Evolutionary conservation across 805 yeast genomes (phyloP).

Genomic region (Hanseniaspora mollemarum): DNA sequence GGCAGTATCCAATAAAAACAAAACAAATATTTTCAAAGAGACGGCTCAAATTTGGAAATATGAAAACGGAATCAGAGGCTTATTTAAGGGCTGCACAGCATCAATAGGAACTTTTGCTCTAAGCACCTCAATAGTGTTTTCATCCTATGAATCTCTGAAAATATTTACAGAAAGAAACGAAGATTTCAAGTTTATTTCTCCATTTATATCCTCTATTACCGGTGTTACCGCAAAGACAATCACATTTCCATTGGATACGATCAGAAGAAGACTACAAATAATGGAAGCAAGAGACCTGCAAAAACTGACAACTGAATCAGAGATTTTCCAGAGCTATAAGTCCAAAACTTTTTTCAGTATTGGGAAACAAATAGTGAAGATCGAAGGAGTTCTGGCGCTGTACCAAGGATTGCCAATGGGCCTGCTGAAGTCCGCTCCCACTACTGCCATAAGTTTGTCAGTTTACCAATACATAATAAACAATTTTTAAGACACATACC

Average conservation of each 20-base stretch:
- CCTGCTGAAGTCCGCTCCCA: constrained; percentile 68
- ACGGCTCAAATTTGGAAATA: constrained; percentile 27
- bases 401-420: constrained; percentile 68
- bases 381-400: constrained; percentile 56
- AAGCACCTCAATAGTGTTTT: constrained; percentile 64
- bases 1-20: constrained; percentile 37
- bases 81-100: constrained; percentile 40
- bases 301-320: constrained; percentile 19
- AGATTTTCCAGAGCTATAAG: constrained; percentile 20
- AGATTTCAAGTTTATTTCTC: constrained; percentile 33
- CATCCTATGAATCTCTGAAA: constrained; percentile 43
- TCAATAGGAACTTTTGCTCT: constrained; percentile 54
- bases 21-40: constrained; percentile 22
- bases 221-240: constrained; percentile 63
- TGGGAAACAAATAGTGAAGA: constrained; percentile 33
- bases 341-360: constrained; percentile 25
- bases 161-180: constrained; percentile 33
- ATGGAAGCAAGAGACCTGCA: constrained; percentile 22
- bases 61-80: constrained; percentile 37
- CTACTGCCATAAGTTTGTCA: constrained; percentile 54
- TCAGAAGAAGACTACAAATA: constrained; percentile 69
- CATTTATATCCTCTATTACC: constrained; percentile 56
- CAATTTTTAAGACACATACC: constrained; percentile 17
- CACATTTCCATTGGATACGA: constrained; percentile 77
- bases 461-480: constrained; percentile 40